Evolutionary conservation across 2,329 filamentous ascomycete genomes (phyloP).

Genomic region (Pseudocercospora fijiensis): DNA sequence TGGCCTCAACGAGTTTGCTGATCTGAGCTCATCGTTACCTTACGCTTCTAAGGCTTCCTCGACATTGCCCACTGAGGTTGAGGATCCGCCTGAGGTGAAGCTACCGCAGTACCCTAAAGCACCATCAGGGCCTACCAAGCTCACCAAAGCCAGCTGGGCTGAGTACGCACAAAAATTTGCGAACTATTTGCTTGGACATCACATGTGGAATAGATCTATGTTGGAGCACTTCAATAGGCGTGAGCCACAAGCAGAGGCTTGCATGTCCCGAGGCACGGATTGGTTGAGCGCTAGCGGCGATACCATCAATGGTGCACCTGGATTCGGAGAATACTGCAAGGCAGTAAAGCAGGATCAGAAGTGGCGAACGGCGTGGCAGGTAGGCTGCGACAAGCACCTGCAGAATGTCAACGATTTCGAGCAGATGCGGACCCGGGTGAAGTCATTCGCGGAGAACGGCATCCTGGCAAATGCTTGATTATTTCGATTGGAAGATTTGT

Average conservation of each 20-base stretch:
- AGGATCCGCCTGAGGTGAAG: conserved; percentile 44
- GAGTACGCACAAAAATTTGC: conserved; percentile 55
- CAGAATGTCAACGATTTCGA: conserved; percentile 59
- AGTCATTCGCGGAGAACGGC: conserved; percentile 25
- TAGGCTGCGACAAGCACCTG: conserved; percentile 61
- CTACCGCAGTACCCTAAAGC: conserved; percentile 51
- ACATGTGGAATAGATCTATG: conserved; percentile 55
- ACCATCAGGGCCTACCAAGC: conserved; percentile 41
- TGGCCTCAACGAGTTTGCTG: conserved; percentile 55
- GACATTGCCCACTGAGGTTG: conserved; percentile 43
- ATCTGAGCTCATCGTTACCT: conserved; percentile 56
- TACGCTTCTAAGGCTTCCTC: conserved; percentile 57
- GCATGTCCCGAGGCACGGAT: conserved; percentile 42
- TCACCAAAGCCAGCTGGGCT: conserved; percentile 52
- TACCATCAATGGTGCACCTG: conserved; percentile 38
- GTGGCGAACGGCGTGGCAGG: conserved; percentile 61
- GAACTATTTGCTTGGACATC: conserved; percentile 58
- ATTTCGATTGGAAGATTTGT: not conserved
- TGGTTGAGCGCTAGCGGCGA: conserved; percentile 53
- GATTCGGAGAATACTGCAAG: conserved; percentile 58
- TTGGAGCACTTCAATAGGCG: conserved; percentile 56
- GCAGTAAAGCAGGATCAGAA: conserved; percentile 64
- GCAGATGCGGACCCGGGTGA: conserved; percentile 47
- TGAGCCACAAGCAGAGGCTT: conserved; percentile 42
- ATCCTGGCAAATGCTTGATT: conserved; percentile 24